Evolutionary conservation across 2,329 filamentous ascomycete genomes (phyloP), one percentile per base, ranked within the genome.

Genomic region (Nothophaeocryptopus gaeumannii): DNA sequence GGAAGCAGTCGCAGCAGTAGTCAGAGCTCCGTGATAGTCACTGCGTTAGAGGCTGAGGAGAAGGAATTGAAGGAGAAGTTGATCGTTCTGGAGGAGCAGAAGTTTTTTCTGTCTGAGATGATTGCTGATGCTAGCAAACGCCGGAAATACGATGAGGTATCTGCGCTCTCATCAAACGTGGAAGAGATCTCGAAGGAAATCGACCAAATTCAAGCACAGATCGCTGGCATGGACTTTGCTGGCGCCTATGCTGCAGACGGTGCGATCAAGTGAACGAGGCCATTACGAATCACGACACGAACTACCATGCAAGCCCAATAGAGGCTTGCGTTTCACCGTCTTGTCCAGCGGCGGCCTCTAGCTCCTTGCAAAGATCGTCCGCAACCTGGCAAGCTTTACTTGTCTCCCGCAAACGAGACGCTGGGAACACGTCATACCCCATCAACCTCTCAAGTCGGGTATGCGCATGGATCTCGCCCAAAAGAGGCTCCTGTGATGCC

Each of bases 31-130:
- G 59, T 59, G 5, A 61, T 61, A 9, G 73, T 86, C 11, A 85
- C 82, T 0, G 81, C 81, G 2, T 72, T 95, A 4, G 90, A 95
- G 68, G 81, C 80, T 0, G 89, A 96, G 65, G 90, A 96, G 68
- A 92, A 89, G 66, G 82, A 88, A 14, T 73, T 95, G 1, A 81
- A 86, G 12, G 90, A 96, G 63, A 77, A 83, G 3, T 73, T 96
- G 10, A 86, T 93, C 29, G 85, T 96, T 5, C 77, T 96, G 1
- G 89, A 96, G 67, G 91, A 96, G 70, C 91, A 96, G 68, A 86
- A 84, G 56, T 95, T 95, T 70, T 83, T 96, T 71, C 89, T 96
- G 0, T 82, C 84, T 33, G 84, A 88, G 60, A 95, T 95, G 89
- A 82, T 95, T 38, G 81, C 81, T 7, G 82, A 85, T 53, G 89